Base-by-base conservation (phyloP, 2,329 filamentous ascomycete species). In the Helicocarpus griseus region DNA sequence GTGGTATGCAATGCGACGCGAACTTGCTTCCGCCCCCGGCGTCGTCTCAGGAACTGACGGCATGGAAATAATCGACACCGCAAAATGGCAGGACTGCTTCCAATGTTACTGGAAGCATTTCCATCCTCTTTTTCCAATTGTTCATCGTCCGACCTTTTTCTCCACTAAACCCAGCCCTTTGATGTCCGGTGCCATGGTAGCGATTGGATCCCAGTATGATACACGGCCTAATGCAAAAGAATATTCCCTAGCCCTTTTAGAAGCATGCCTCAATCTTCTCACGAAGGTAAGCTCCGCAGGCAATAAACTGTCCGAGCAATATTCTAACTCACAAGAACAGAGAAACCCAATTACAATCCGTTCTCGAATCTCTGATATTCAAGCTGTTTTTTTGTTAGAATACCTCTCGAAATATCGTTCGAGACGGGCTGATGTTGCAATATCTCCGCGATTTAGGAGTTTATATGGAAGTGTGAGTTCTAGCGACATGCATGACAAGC, bases 51-150 rank as follows among this genome's bases (percentile, higher is more conserved):
- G 57, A 61, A 48, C 61, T 62, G 49, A 60, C 61, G 57, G 61
- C 60, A 53, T 67, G 65, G 66, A 65, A 60, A 57, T 66, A 61
- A 54, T 67, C 56, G 64, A 63, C 59, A 56, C 60, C 61, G 53
- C 65, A 55, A 65, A 59, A 36, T 63, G 62, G 61, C 60, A 67
- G 49, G 63, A 61, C 43, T 64, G 66, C 53, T 57, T 68, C 24
- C 62, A 67, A 21, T 62, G 57, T 51, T 68, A 67, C 53, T 67
- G 65, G 65, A 60, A 58, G 52, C 57, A 63, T 54, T 68, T 69
- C 41, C 59, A 68, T 51, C 65, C 64, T 28, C 55, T 65, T 24
- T 67, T 67, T 51, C 65, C 65, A 4, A 63, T 68, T 24, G 57
- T 68, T 11, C 65, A 68, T 55, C 58, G 60, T 38, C 59, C 65